phyloP scores from a whole-genome alignment of 2,329 filamentous ascomycete genomes.

The Nannizziopsis arthrosporioides region DNA sequence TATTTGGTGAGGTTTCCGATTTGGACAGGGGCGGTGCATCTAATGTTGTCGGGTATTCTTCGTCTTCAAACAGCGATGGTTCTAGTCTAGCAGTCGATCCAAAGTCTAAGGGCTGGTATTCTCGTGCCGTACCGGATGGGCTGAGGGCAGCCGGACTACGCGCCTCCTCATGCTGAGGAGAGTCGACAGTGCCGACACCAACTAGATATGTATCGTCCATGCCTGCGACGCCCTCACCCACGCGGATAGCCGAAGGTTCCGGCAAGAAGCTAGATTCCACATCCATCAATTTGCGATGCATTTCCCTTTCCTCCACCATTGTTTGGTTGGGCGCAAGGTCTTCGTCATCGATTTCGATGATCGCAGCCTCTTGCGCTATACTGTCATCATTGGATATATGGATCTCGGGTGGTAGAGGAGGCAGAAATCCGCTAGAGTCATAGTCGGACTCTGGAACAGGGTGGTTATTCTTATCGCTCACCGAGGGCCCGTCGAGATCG shows the following conservation, averaged over 20 bases:
- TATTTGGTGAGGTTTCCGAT: slow-evolving; percentile 15
- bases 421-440: slow-evolving; percentile 12
- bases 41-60: slow-evolving; percentile 11
- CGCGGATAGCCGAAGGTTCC: slow-evolving; percentile 38
- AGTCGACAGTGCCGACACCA: slow-evolving; percentile 24
- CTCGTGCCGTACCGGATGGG: slow-evolving; percentile 18
- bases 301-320: slow-evolving; percentile 45
- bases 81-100: slow-evolving; percentile 11
- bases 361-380: slow-evolving; percentile 6
- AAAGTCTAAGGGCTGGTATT: slow-evolving; percentile 22
- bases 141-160: slow-evolving; percentile 12
- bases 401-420: slow-evolving; percentile 9
- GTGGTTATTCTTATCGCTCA: slow-evolving; percentile 2
- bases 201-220: slow-evolving; percentile 37
- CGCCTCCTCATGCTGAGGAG: slow-evolving; percentile 9
- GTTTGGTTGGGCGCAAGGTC: slow-evolving; percentile 28
- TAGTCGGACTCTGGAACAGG: slow-evolving; percentile 6
- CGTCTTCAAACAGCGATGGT: slow-evolving; percentile 11
- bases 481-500: neutral
- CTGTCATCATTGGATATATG: slow-evolving; percentile 12
- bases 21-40: slow-evolving; percentile 9
- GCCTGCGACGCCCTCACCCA: slow-evolving; percentile 20
- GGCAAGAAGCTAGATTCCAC: slow-evolving; percentile 54
- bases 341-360: slow-evolving; percentile 9
- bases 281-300: slow-evolving; percentile 49